Percentiles rank a stretch among this genome's conserved stretches.
Conservation (phyloP, 2,329 filamentous ascomycete species). For the Malbranchea cinnamomea region DNA sequence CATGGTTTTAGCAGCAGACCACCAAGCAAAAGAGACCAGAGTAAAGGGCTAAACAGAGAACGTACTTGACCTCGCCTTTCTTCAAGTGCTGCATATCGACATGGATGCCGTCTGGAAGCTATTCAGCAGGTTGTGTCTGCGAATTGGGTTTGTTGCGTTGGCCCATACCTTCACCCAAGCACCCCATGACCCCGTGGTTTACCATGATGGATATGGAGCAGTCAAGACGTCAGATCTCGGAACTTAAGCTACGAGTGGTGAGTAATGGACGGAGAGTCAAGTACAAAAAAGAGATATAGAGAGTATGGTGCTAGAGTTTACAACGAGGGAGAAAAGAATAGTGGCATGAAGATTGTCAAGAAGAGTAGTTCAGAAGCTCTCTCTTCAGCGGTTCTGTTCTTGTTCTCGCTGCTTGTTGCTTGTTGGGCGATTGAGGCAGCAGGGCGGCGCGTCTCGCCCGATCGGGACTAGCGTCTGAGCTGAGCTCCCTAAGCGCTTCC, state of each 20-base stretch:
- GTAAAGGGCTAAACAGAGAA: slow-evolving; percentile 10
- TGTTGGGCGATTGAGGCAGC: slow-evolving; percentile 9
- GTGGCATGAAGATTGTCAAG: too few relatives aligned
- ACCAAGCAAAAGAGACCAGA: background rate
- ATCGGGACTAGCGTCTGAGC: slow-evolving; percentile 6
- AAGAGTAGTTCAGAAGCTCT: too few relatives aligned
- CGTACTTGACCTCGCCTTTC: slow-evolving; percentile 97
- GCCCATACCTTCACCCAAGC: slow-evolving; percentile 11
- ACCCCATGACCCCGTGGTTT: slow-evolving; percentile 9
- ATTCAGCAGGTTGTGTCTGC: slow-evolving; percentile 10
- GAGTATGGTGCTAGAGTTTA: background rate
- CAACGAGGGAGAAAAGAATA: too few relatives aligned
- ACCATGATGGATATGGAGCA: slow-evolving; percentile 6
- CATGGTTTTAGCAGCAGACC: background rate
- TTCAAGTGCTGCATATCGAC: slow-evolving; percentile 98
- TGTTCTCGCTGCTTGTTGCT: background rate
- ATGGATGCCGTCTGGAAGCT: slow-evolving; percentile 78
- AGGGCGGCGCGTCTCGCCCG: slow-evolving; percentile 8
- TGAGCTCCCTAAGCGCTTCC: slow-evolving; percentile 1
- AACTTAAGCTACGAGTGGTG: too few relatives aligned
- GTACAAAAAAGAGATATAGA: background rate
- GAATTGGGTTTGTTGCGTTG: background rate
- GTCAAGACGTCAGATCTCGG: too few relatives aligned
- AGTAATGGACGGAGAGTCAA: too few relatives aligned
- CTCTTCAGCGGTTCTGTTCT: too few relatives aligned